Evolutionary conservation across 768 basidiomycete species (phyloP).

Genomic region (Rhodotorula kratochvilovae): DNA sequence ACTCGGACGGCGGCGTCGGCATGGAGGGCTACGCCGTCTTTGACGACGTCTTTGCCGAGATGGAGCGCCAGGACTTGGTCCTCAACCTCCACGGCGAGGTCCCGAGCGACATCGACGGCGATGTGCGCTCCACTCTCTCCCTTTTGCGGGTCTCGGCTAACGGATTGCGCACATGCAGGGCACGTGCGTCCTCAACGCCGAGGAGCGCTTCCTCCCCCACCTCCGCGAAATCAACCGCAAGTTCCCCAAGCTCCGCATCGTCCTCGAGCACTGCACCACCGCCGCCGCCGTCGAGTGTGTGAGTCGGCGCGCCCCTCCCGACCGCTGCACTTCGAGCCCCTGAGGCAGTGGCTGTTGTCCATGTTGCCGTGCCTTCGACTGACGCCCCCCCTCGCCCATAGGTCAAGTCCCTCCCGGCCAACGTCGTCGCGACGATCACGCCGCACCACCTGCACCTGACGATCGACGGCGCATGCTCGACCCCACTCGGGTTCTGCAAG

Average conservation of each 20-base stretch:
- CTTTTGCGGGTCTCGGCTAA: not conserved
- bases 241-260: constrained; percentile 88
- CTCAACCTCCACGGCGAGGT: constrained; percentile 96
- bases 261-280: constrained; percentile 94
- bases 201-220: constrained; percentile 81
- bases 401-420: constrained; percentile 54
- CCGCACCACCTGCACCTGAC: constrained; percentile 91
- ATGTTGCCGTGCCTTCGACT: too few relatives aligned
- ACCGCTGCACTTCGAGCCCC: not conserved
- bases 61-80: constrained; percentile 90
- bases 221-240: constrained; percentile 69
- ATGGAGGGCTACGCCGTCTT: constrained; percentile 84
- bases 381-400: constrained; percentile 11
- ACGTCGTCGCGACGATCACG: constrained; percentile 96
- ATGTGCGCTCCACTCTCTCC: constrained; percentile 45
- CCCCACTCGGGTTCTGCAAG: constrained; percentile 94
- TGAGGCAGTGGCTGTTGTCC: not conserved
- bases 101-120: constrained; percentile 67
- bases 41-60: constrained; percentile 85
- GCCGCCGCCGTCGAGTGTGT: constrained; percentile 84
- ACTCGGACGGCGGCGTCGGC: constrained; percentile 82
- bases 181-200: constrained; percentile 88
- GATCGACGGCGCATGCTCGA: constrained; percentile 94
- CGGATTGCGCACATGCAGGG: constrained; percentile 54
- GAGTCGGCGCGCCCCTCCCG: constrained; percentile 53